Base-by-base conservation (phyloP, 2,329 filamentous ascomycete genomes). In the Aspergillus aculeatinus region DNA sequence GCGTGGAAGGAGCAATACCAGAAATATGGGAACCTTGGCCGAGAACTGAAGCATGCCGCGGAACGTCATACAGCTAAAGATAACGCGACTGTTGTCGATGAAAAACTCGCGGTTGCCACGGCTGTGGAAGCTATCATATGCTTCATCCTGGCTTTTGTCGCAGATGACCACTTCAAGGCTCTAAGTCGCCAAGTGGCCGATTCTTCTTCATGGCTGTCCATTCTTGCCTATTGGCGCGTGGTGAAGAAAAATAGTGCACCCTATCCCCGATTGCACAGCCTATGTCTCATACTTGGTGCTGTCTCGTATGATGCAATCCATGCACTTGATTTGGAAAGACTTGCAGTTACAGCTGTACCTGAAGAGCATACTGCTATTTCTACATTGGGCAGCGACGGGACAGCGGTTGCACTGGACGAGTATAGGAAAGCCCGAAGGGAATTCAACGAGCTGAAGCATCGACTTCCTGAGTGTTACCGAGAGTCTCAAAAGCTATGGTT, bases 91-190 rank as follows among this genome's bases (percentile, higher is more conserved):
- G 63, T 51, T 25, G 58, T 60, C 21, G 74, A 74, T 52, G 73
- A 74, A 53, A 79, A 77, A 59, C 66, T 76, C 33, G 74, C 75
- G 29, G 75, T 73, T 16, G 72, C 72, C 14, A 74, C 75, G 51
- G 76, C 72, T 16, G 73, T 81, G 33, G 80, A 82, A 63, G 76
- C 78, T 11, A 71, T 81, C 48, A 70, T 82, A 47, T 79, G 77
- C 60, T 82, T 81, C 62, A 78, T 81, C 55, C 72, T 82, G 33
- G 78, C 79, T 11, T 80, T 80, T 60, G 74, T 77, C 49, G 74
- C 75, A 16, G 76, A 79, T 51, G 76, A 80, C 50, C 73, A 76
- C 53, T 71, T 66, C 27, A 78, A 77, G 61, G 65, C 67, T 2
- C 55, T 75, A 29, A 67, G 65, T 27, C 74, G 77, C 21, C 74